Conservation (phyloP, 129 eudicot genomes). For the Cynara cardunculus region DNA sequence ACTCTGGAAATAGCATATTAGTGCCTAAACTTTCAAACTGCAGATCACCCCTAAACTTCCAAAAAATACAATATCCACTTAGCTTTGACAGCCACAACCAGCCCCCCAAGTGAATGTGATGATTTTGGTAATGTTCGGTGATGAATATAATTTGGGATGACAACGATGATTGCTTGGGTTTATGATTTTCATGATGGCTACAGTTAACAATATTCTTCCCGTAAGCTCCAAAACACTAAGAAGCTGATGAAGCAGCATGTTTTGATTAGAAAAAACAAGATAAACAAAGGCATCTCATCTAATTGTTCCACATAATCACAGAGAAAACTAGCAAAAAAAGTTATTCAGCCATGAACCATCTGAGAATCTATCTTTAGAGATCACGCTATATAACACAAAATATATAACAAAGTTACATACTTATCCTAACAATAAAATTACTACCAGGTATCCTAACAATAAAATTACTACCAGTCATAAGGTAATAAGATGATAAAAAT, state of each 20-base stretch:
- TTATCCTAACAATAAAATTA: neutral
- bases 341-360: neutral
- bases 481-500: neutral
- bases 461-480: neutral
- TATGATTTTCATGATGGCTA: neutral
- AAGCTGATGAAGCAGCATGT: neutral
- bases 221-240: neutral
- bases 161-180: neutral
- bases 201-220: neutral
- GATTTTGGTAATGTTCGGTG: neutral
- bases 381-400: neutral
- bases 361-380: neutral
- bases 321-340: neutral
- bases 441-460: neutral
- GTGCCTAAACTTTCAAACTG: neutral
- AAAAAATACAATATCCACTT: neutral
- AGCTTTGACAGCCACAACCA: neutral
- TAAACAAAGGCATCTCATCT: neutral
- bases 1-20: neutral
- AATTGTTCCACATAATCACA: neutral
- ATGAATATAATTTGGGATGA: neutral
- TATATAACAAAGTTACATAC: neutral
- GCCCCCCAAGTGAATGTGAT: neutral
- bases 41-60: neutral
- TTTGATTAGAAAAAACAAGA: neutral